These are phyloP conservation scores for Gaultheria prostrata DNA, from an alignment of 148 eudicot genomes.

Conservation along the genomic window DNA sequence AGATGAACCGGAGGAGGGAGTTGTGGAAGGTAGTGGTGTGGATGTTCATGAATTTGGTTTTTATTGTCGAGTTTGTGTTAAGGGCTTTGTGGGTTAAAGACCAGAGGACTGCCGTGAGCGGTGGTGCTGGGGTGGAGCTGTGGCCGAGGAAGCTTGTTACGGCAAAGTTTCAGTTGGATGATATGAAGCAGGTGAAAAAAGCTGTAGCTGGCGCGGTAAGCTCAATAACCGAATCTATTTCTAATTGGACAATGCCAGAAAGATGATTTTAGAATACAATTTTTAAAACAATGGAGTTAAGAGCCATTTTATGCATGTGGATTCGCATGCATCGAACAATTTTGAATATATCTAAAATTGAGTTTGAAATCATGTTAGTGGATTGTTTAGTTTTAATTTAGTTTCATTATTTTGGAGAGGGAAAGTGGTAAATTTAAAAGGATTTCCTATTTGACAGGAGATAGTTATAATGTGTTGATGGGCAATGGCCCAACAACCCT, in stretches of 20 bases:
- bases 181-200: slow-evolving; percentile 61
- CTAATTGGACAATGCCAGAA: no score
- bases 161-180: slow-evolving; percentile 53
- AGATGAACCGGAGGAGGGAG: slow-evolving; percentile 11
- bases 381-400: no score
- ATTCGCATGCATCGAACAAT: no score
- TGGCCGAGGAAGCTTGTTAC: slow-evolving; percentile 73
- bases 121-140: slow-evolving; percentile 77
- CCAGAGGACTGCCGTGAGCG: slow-evolving; percentile 49
- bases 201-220: slow-evolving; percentile 56
- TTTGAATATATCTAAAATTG: no score
- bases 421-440: no score
- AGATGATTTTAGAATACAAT: no score
- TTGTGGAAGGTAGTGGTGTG: slow-evolving; percentile 33
- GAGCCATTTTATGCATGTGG: no score
- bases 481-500: no score
- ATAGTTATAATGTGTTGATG: no score
- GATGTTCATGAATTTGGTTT: slow-evolving; percentile 47
- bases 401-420: background rate
- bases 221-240: background rate
- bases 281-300: no score
- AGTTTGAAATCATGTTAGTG: no score
- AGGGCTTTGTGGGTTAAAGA: slow-evolving; percentile 59
- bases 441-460: no score
- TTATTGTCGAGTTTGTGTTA: slow-evolving; percentile 36